These are phyloP conservation scores for Hemileccinum rubropunctum DNA, from an alignment of 768 basidiomycete species.

Conservation along the genomic window DNA sequence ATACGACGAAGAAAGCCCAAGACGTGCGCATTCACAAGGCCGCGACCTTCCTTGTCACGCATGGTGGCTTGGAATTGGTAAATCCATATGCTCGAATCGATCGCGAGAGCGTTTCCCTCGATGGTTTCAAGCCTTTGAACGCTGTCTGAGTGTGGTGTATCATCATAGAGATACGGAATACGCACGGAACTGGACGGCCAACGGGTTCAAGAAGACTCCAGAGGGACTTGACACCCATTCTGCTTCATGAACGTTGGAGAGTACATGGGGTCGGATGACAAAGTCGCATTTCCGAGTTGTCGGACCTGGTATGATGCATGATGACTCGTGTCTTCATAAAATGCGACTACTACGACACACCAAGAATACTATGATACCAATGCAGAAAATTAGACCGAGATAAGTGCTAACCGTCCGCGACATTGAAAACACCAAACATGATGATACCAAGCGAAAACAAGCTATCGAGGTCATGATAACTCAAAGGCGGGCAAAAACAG, in stretches of 20 bases:
- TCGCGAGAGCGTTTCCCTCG: constrained; percentile 93
- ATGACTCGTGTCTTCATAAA: constrained; percentile 1
- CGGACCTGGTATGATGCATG: neutral
- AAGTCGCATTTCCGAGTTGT: neutral
- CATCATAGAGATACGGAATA: constrained; percentile 7
- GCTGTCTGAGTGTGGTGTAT: neutral
- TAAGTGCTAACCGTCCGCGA: constrained; percentile 13
- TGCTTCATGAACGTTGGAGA: neutral
- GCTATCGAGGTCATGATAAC: constrained; percentile 5
- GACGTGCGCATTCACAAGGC: constrained; percentile 89
- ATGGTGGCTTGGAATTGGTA: constrained; percentile 99
- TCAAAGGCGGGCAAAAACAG: constrained; percentile 4
- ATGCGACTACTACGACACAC: constrained; percentile 8
- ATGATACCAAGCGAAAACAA: constrained; percentile 14
- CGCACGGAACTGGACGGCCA: constrained; percentile 88
- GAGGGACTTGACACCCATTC: constrained; percentile 92
- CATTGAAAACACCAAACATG: constrained; percentile 13
- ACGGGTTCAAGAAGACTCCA: constrained; percentile 94
- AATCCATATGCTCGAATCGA: constrained; percentile 99
- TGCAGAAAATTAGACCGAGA: constrained; percentile 20
- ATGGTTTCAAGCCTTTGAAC: constrained; percentile 79
- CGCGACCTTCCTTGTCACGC: constrained; percentile 94
- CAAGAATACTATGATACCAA: constrained; percentile 3
- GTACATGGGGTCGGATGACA: neutral
- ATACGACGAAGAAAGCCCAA: constrained; percentile 89